Evolutionary conservation across 2,329 filamentous ascomycete species (phyloP).

Genomic region (Talaromyces pinophilus): DNA sequence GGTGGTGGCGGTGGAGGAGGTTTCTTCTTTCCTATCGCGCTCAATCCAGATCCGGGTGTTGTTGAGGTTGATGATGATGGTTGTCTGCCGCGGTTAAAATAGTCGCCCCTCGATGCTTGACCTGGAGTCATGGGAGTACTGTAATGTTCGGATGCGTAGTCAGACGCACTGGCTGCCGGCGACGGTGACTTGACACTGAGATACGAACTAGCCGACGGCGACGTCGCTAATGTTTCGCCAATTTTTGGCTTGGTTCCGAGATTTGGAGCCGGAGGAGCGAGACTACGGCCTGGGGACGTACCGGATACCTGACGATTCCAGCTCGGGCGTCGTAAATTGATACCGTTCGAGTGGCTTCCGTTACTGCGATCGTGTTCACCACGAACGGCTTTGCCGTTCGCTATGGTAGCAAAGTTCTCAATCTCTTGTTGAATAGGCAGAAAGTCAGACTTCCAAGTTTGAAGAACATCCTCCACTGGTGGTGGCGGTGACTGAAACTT

Average conservation of each 20-base stretch:
- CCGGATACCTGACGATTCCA: conserved; percentile 34
- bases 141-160: conserved; percentile 21
- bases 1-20: conserved; percentile 76
- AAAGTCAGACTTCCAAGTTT: conserved; percentile 65
- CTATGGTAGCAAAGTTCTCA: conserved; percentile 65
- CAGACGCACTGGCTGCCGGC: conserved; percentile 30
- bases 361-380: conserved; percentile 56
- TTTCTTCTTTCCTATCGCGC: conserved; percentile 64
- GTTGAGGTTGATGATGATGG: conserved; percentile 38
- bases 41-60: conserved; percentile 31
- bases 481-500: conserved; percentile 71
- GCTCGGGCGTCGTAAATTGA: conserved; percentile 40
- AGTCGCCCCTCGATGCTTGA: conserved; percentile 47
- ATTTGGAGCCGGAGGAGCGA: conserved; percentile 33
- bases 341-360: conserved; percentile 39
- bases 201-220: conserved; percentile 34
- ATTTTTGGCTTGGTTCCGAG: conserved; percentile 33
- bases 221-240: conserved; percentile 27
- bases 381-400: conserved; percentile 66
- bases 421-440: conserved; percentile 65
- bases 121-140: conserved; percentile 31
- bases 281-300: conserved; percentile 30
- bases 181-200: conserved; percentile 25
- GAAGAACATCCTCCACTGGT: conserved; percentile 69
- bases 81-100: conserved; percentile 46